These are phyloP conservation scores for Coemansia pectinata DNA, from an alignment of 192 early-diverging fungal genomes.

Conservation along the genomic window DNA sequence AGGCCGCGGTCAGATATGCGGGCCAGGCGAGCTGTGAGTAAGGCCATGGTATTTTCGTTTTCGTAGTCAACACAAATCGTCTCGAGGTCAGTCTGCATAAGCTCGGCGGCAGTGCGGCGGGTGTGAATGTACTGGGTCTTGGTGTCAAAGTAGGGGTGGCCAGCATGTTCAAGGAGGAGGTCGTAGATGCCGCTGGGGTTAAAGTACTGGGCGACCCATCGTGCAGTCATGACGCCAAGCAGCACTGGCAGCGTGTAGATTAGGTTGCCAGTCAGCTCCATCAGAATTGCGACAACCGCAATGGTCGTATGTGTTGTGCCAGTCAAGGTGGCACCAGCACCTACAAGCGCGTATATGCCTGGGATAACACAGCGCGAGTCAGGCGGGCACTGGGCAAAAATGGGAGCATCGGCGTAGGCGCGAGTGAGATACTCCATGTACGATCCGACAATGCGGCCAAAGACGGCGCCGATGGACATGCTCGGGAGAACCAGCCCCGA, in stretches of 20 bases:
- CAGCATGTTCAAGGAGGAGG: slow-evolving; percentile 66
- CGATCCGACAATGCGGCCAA: slow-evolving; percentile 49
- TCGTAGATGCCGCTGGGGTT: slow-evolving; percentile 74
- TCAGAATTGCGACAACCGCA: slow-evolving; percentile 69
- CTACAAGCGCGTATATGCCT: slow-evolving; percentile 69
- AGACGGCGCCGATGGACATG: slow-evolving; percentile 59
- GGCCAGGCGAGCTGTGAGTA: slow-evolving; percentile 59
- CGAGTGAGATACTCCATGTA: slow-evolving; percentile 54
- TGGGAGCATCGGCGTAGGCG: slow-evolving; percentile 20
- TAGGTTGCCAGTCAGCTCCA: slow-evolving; percentile 78
- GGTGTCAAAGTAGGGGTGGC: slow-evolving; percentile 75
- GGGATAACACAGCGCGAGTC: slow-evolving; percentile 64
- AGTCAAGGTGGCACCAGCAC: slow-evolving; percentile 56
- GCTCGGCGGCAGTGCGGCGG: slow-evolving; percentile 60
- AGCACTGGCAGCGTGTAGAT: slow-evolving; percentile 70
- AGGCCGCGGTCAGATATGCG: slow-evolving; percentile 59
- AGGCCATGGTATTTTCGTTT: slow-evolving; percentile 61
- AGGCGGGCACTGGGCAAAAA: slow-evolving; percentile 55
- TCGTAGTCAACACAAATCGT: slow-evolving; percentile 65
- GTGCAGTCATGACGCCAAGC: slow-evolving; percentile 59
- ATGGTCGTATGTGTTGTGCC: slow-evolving; percentile 66
- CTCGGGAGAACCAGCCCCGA: slow-evolving; percentile 58
- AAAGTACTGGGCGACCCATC: slow-evolving; percentile 77
- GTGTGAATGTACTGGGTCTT: slow-evolving; percentile 71
- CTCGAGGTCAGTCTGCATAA: slow-evolving; percentile 65